Evolutionary conservation across 2,329 filamentous ascomycete species (phyloP).

Genomic region (Cladobotryum protrusum): DNA sequence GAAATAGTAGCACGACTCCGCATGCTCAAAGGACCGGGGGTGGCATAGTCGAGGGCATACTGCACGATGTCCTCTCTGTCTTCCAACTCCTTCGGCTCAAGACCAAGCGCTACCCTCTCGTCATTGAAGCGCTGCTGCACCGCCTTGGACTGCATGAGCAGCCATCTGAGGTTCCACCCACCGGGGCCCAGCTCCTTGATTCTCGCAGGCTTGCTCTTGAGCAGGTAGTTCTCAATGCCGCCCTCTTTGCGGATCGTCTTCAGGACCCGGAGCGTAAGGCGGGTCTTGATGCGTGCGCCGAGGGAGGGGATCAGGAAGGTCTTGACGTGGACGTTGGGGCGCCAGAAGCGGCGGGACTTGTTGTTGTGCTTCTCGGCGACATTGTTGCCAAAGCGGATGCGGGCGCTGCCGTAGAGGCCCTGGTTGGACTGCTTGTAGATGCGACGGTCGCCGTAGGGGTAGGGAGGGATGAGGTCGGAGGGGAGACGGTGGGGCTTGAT

Average conservation of each 20-base stretch:
- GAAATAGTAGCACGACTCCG: slow-evolving; percentile 32
- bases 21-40: slow-evolving; percentile 32
- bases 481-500: slow-evolving; percentile 40
- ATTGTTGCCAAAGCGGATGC: slow-evolving; percentile 74
- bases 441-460: slow-evolving; percentile 64
- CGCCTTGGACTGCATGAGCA: slow-evolving; percentile 69
- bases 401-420: slow-evolving; percentile 63
- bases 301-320: slow-evolving; percentile 60
- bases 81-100: slow-evolving; percentile 38
- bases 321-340: slow-evolving; percentile 66
- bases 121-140: slow-evolving; percentile 60
- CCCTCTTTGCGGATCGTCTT: slow-evolving; percentile 77
- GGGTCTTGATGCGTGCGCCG: slow-evolving; percentile 56
- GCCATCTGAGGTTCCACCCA: slow-evolving; percentile 87
- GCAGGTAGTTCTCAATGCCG: slow-evolving; percentile 84
- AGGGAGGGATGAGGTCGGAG: slow-evolving; percentile 50
- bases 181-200: slow-evolving; percentile 82
- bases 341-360: slow-evolving; percentile 68
- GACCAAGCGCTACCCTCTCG: slow-evolving; percentile 59
- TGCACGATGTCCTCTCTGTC: slow-evolving; percentile 33
- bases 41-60: slow-evolving; percentile 37
- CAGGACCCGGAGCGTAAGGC: slow-evolving; percentile 63
- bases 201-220: slow-evolving; percentile 70
- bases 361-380: slow-evolving; percentile 63
- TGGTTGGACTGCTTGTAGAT: slow-evolving; percentile 76